phyloP scores from a whole-genome alignment of 2,329 filamentous ascomycete genomes.

The Fusarium sp. region DNA sequence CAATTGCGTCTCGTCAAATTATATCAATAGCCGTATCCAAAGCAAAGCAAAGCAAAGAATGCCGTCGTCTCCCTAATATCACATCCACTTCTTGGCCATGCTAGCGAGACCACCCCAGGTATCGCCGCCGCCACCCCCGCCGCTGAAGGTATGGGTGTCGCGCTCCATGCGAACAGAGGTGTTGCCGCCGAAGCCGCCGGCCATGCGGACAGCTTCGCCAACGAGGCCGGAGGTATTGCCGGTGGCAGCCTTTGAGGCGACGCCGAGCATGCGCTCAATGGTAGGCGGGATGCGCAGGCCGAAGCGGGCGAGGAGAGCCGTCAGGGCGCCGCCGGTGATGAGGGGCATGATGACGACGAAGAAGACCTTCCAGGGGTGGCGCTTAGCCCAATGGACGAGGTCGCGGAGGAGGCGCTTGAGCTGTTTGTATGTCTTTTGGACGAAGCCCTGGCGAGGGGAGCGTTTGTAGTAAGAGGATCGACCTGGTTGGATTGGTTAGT shows the following conservation, averaged over 20 bases:
- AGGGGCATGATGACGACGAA: slow-evolving; percentile 89
- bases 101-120: slow-evolving; percentile 55
- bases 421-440: slow-evolving; percentile 79
- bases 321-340: slow-evolving; percentile 84
- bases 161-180: slow-evolving; percentile 52
- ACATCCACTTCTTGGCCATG: slow-evolving; percentile 61
- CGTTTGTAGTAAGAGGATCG: slow-evolving; percentile 80
- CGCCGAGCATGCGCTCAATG: slow-evolving; percentile 70
- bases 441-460: slow-evolving; percentile 83
- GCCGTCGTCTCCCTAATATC: slow-evolving; percentile 25
- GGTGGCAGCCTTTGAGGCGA: slow-evolving; percentile 63
- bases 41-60: neutral
- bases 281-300: slow-evolving; percentile 80
- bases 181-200: slow-evolving; percentile 53
- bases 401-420: slow-evolving; percentile 85
- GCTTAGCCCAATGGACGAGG: slow-evolving; percentile 83
- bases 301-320: slow-evolving; percentile 81
- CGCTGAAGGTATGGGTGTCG: slow-evolving; percentile 54
- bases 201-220: slow-evolving; percentile 69
- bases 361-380: slow-evolving; percentile 89
- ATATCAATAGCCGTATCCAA: slow-evolving; percentile 4
- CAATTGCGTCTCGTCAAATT: slow-evolving; percentile 24
- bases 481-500: slow-evolving; percentile 50
- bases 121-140: slow-evolving; percentile 49
- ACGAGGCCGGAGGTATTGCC: slow-evolving; percentile 65